These are phyloP conservation scores for Phytophthora aleatoria DNA, from an alignment of 352 stramenopile genomes.

Conservation along the genomic window DNA sequence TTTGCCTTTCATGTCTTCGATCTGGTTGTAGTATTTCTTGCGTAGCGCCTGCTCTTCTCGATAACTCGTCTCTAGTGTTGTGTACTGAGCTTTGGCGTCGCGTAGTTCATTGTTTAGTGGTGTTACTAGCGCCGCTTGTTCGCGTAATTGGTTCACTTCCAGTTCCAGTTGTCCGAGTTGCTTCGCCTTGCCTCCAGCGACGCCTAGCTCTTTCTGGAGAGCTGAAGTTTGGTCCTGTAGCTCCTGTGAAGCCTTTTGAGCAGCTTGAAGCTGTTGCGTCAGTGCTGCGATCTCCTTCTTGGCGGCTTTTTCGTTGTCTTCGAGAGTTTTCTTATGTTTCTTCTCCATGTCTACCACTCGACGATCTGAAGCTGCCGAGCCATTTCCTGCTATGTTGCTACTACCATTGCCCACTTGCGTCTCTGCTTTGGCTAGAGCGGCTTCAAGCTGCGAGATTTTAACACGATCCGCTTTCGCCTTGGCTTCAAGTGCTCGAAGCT, in stretches of 20 bases:
- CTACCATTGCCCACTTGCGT: constrained; percentile 27
- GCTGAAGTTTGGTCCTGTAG: constrained; percentile 58
- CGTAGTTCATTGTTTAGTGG: constrained; percentile 55
- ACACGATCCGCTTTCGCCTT: constrained; percentile 72
- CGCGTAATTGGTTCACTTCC: constrained; percentile 57
- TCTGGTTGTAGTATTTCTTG: constrained; percentile 96
- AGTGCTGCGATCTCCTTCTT: constrained; percentile 57
- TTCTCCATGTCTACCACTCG: constrained; percentile 78
- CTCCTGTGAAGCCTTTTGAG: constrained; percentile 45
- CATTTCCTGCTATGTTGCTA: constrained; percentile 19
- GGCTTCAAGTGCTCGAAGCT: constrained; percentile 69
- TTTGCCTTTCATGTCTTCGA: constrained; percentile 96
- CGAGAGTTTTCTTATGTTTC: constrained; percentile 72
- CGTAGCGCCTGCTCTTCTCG: constrained; percentile 88
- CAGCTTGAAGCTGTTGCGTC: constrained; percentile 51
- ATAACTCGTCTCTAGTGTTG: constrained; percentile 78
- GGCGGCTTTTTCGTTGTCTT: constrained; percentile 64
- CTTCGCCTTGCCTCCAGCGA: constrained; percentile 50
- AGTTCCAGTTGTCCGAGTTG: constrained; percentile 65
- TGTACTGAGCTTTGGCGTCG: constrained; percentile 35
- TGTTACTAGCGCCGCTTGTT: constrained; percentile 55
- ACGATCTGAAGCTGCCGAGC: constrained; percentile 45
- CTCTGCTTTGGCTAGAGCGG: constrained; percentile 60
- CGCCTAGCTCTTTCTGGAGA: constrained; percentile 52
- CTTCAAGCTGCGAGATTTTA: constrained; percentile 82